These are phyloP conservation scores for Cryphonectria carpinicola DNA, from an alignment of 2,329 filamentous ascomycete genomes.

Conservation along the genomic window DNA sequence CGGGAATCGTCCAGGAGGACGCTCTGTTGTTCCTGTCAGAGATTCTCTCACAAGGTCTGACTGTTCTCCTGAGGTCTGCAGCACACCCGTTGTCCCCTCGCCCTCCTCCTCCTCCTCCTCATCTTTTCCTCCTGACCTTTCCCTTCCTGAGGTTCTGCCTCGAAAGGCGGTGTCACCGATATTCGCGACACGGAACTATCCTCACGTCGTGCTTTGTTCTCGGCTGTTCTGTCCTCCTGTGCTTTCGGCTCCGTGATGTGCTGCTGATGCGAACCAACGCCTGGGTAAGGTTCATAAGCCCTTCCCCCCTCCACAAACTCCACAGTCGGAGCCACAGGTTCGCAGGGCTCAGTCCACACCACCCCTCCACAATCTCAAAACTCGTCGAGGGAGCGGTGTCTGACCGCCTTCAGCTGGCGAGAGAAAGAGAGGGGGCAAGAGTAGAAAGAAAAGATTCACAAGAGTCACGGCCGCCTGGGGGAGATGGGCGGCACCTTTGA, in stretches of 20 bases:
- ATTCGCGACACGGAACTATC: background rate
- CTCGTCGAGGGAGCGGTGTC: constrained; percentile 20
- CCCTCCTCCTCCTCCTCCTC: no score
- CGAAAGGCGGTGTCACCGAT: constrained; percentile 25
- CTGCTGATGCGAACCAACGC: background rate
- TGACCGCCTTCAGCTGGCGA: constrained; percentile 12
- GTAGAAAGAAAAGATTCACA: background rate
- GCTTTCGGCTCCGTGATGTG: background rate
- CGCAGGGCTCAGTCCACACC: constrained; percentile 11
- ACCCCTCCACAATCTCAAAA: constrained; percentile 3
- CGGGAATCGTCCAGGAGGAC: background rate
- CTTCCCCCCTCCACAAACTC: background rate
- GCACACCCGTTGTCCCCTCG: background rate
- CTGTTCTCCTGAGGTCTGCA: constrained; percentile 15
- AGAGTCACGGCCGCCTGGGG: constrained; percentile 4
- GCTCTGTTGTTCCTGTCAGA: background rate
- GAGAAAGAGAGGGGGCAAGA: background rate
- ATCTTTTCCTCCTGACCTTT: background rate
- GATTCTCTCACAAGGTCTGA: constrained; percentile 1
- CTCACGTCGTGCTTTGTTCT: background rate
- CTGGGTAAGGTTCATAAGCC: constrained; percentile 19
- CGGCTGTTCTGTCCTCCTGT: background rate
- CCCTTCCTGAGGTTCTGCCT: constrained; percentile 1
- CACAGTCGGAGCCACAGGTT: constrained; percentile 15
- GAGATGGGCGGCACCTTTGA: constrained; percentile 4